These are phyloP conservation scores for Pterocarpus santalinus DNA, from an alignment of 306 rosid genomes.

Conservation along the genomic window DNA sequence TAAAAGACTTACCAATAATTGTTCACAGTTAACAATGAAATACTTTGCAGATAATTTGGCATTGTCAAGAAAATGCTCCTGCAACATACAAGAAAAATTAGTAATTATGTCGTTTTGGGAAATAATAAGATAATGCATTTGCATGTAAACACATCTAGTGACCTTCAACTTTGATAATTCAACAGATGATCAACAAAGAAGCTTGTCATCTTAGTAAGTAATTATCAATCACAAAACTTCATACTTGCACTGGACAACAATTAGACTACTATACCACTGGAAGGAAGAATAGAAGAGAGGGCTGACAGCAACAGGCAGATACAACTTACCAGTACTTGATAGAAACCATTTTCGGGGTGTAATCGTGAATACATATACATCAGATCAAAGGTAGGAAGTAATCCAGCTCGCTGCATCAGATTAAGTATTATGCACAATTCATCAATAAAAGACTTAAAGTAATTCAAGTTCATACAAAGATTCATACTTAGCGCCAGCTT, in stretches of 20 bases:
- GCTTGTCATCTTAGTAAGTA: constrained; percentile 17
- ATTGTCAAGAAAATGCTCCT: constrained; percentile 88
- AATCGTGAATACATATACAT: constrained; percentile 77
- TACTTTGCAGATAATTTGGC: constrained; percentile 84
- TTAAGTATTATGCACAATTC: constrained; percentile 46
- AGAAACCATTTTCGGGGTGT: constrained; percentile 66
- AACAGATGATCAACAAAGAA: constrained; percentile 4
- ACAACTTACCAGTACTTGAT: constrained; percentile 71
- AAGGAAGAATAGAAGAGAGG: constrained; percentile 17
- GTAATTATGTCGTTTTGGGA: constrained; percentile 20
- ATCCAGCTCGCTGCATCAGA: constrained; percentile 81
- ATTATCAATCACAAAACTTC: constrained; percentile 15
- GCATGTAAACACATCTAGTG: constrained; percentile 34
- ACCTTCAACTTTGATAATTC: constrained; percentile 18
- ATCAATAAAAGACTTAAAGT: constrained; percentile 29
- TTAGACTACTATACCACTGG: constrained; percentile 23
- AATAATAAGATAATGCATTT: constrained; percentile 23
- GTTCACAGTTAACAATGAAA: constrained; percentile 84
- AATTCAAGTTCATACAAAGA: constrained; percentile 23
- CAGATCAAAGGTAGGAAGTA: constrained; percentile 87
- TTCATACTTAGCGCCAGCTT: constrained; percentile 34
- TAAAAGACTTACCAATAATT: constrained; percentile 70
- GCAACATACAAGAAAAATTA: constrained; percentile 52
- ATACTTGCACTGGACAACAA: constrained; percentile 11
- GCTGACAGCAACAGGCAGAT: constrained; percentile 30